phyloP scores from a whole-genome alignment of 768 basidiomycete genomes.

The Gloeophyllum trabeum region DNA sequence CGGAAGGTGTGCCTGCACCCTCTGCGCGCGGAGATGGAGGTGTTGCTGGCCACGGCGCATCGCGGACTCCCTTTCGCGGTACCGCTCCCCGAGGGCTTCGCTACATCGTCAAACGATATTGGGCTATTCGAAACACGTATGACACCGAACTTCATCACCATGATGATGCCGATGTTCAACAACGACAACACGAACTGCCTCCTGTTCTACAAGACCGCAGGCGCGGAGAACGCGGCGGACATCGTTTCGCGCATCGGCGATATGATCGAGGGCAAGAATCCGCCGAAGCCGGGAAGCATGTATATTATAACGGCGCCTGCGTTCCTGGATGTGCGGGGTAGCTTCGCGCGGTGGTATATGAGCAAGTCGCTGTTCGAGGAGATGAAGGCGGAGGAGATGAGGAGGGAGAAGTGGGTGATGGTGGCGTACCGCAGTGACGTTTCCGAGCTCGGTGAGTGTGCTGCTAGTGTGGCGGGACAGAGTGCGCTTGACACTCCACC shows the following conservation, averaged over 20 bases:
- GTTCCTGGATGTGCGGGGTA: not conserved
- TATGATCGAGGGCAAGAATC: not conserved
- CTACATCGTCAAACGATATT: constrained; percentile 8
- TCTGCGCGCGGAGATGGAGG: constrained; percentile 14
- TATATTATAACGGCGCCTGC: not conserved
- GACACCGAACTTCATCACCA: not conserved
- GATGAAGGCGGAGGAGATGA: not conserved
- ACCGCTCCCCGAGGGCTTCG: constrained; percentile 6
- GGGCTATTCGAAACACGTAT: constrained; percentile 3
- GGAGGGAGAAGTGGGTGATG: not conserved
- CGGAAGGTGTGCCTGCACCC: constrained; percentile 12
- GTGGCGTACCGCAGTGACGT: not conserved
- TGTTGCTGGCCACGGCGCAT: constrained; percentile 10
- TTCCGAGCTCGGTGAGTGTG: no score
- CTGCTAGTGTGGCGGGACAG: no score
- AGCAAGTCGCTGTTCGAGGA: not conserved
- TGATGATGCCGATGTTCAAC: not conserved
- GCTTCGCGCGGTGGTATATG: not conserved
- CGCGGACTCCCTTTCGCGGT: constrained; percentile 11
- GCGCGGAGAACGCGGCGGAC: not conserved
- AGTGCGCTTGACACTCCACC: no score
- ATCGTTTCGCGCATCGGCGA: not conserved
- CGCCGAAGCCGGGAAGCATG: not conserved
- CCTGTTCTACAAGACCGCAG: not conserved
- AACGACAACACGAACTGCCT: not conserved